Evolutionary conservation across 176 grass and related monocot species (phyloP), one percentile per base, ranked within the genome.

Genomic region (Aegilops tauschii): DNA sequence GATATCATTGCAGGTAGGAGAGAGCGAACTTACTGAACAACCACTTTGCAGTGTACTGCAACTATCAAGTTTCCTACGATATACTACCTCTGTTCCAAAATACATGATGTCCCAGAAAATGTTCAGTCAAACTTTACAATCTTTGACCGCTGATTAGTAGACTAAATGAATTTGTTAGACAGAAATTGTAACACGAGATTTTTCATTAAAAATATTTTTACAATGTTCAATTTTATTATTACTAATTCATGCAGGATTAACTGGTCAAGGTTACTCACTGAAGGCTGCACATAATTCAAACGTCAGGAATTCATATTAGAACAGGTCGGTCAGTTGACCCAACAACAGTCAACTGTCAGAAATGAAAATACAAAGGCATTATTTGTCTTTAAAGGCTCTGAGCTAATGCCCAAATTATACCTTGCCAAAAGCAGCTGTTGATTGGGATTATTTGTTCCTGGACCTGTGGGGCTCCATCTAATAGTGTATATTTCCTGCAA

Each of bases 401-500:
- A 63, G 35, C 36, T 31, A 39, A 62, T 73, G 42, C 20, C 44
- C 31, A 80, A 84, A 65, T 35, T 78, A 77, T 95, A 91, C 95
- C 95, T 98, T 50, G 96, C 96, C 87, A 98, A 87, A 84, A 98
- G 80, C 80, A 98, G 89, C 78, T 98, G 96, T 34, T 92, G 91
- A 84, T 94, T 94, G 37, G 96, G 93, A 81, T 94, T 95, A 39
- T 72, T 94, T 56, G 96, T 94, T 69, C 96, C 96, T 74, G 66
- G 65, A 9, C 96, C 96, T 56, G 96, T 96, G 35, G 96, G 96
- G 82, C 93, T 96, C 96, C 96, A 98, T 91, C 92, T 92, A 91
- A 98, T 98, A 56, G 96, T 98, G 61, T 98, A 98, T 87, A 98
- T 95, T 87, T 98, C 96, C 95, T 98, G 87, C 5, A 91, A 77